Conservation (phyloP, 345 rosid species). For the Leavenworthia alabamica region DNA sequence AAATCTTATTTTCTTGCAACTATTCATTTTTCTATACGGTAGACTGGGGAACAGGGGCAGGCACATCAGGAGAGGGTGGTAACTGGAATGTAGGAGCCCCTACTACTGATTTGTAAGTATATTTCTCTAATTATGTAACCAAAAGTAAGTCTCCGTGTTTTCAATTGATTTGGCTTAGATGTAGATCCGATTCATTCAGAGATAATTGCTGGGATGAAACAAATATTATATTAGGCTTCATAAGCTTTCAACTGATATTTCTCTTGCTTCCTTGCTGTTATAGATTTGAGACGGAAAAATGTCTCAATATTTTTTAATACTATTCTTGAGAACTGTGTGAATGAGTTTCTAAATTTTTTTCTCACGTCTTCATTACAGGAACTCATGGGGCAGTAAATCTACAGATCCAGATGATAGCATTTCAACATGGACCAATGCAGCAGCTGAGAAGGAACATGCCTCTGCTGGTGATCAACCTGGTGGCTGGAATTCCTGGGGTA, state of each 20-base stretch:
- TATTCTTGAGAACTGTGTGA: background rate
- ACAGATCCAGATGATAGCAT: slow-evolving; percentile 18
- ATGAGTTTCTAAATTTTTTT: background rate
- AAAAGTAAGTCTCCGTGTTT: background rate
- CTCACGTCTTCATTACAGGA: slow-evolving; percentile 9
- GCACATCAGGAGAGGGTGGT: slow-evolving; percentile 54
- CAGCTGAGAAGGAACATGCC: slow-evolving; percentile 33
- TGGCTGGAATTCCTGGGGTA: slow-evolving; percentile 54
- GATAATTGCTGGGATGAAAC: background rate
- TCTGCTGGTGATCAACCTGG: slow-evolving; percentile 32
- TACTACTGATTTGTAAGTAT: slow-evolving; percentile 51
- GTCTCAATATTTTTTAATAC: background rate
- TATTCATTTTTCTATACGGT: slow-evolving; percentile 4
- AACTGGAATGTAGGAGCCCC: slow-evolving; percentile 54
- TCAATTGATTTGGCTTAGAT: background rate
- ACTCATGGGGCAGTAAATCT: slow-evolving; percentile 28
- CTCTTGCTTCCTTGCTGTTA: background rate
- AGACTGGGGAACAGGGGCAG: slow-evolving; percentile 65
- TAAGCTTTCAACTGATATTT: background rate
- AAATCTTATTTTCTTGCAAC: background rate
- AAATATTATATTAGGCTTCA: background rate
- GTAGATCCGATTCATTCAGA: background rate
- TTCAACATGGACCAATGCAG: slow-evolving; percentile 41
- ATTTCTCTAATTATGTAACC: background rate
- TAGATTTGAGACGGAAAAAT: slow-evolving; percentile 1